Evolutionary conservation across 129 eudicot species (phyloP), one percentile per base, ranked within the genome.

Genomic region (Centella asiatica): DNA sequence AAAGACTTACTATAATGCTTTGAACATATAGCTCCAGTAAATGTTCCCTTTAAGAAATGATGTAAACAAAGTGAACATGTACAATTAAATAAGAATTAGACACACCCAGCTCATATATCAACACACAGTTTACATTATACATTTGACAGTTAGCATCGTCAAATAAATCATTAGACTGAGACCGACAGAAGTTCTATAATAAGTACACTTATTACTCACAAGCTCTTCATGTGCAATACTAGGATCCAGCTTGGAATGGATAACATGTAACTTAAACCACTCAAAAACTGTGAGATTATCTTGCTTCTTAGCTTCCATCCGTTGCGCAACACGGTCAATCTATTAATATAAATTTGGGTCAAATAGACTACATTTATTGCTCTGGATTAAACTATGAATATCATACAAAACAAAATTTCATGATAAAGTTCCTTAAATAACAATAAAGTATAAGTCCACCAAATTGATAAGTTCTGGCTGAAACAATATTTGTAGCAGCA

Each of bases 181-280:
- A 42, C 13, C 20, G 28, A 48, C 4, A 12, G 10, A 28, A 29
- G 32, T 17, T 28, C 40, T 17, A 13, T 22, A 31, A 20, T n/a
- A 4, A 5, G 31, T 3, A 64, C 0, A 25, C 54, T 51, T 51
- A 64, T 26, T 37, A 83, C 99, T 75, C 62, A 93, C 99, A 42
- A 93, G 95, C 80, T 93, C 99, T 78, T 85, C 66, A 68, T 93
- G 96, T 67, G 83, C 85, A 55, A 93, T 87, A 76, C 87, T 72
- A 49, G 95, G 82, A 47, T 93, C 99, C 73, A 77, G 76, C 85
- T 87, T 85, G 69, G 81, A 78, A 63, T 61, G 68, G 26, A 87
- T 68, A 54, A 85, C 95, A 80, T 93, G 86, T 28, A 70, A 67
- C 74, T 93, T 85, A 68, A 93, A 93, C 99, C 99, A 87, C 78